Evolutionary conservation across 176 grass and related monocot genomes (phyloP).

Genomic region (Musa beccarii): DNA sequence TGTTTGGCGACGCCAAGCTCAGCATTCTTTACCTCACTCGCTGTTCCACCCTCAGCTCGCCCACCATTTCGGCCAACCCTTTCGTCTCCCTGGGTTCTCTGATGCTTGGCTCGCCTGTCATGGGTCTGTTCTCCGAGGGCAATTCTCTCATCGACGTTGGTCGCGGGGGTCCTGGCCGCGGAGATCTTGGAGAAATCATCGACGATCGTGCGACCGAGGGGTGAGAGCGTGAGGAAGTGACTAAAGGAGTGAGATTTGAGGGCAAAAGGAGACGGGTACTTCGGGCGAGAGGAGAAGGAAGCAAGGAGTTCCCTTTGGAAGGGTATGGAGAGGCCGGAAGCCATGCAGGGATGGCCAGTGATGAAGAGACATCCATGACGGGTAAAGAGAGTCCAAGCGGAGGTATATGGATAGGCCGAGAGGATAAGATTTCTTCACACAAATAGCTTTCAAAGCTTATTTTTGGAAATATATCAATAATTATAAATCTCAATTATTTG

Average conservation of each 20-base stretch:
- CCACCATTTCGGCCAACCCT: neutral
- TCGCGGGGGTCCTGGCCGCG: neutral
- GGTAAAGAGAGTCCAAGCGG: neutral
- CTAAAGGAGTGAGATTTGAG: neutral
- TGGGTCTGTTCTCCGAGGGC: neutral
- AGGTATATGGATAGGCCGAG: neutral
- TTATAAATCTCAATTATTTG: no score
- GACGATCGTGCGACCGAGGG: constrained; percentile 1
- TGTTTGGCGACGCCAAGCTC: neutral
- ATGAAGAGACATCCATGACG: constrained; percentile 29
- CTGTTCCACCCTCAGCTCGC: neutral
- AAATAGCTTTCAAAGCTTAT: neutral
- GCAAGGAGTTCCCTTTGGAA: constrained; percentile 12
- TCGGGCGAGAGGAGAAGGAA: neutral
- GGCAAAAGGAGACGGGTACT: neutral
- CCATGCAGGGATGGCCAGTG: constrained; percentile 18
- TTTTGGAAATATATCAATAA: no score
- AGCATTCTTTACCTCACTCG: neutral
- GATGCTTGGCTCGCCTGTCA: constrained; percentile 4
- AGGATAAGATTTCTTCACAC: neutral
- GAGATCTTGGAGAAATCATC: constrained; percentile 12
- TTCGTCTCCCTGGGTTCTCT: constrained; percentile 15
- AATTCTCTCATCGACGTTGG: neutral
- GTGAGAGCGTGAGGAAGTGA: neutral
- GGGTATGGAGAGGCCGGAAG: constrained; percentile 10